Evolutionary conservation across 2,329 filamentous ascomycete species (phyloP).

Genomic region (Neodidymelliopsis sp.): DNA sequence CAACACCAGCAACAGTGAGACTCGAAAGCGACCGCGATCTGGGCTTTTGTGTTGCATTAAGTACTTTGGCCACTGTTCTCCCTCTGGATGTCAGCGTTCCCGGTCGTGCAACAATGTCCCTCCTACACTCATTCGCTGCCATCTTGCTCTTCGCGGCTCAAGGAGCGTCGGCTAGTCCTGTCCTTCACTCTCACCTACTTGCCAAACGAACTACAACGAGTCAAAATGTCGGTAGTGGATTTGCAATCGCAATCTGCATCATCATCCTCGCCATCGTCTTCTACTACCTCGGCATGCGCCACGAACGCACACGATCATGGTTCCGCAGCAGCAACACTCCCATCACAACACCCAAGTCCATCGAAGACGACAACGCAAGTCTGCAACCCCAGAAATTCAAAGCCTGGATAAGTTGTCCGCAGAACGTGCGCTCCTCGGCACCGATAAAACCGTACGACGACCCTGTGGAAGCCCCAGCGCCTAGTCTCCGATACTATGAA

Average conservation of each 20-base stretch:
- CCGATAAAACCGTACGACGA: conserved; percentile 9
- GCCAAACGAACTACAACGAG: conserved; percentile 2
- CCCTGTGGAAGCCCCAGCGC: conserved; percentile 7
- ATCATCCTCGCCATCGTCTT: conserved; percentile 17
- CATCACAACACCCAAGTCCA: not conserved
- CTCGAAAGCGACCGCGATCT: not conserved
- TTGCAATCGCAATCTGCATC: conserved; percentile 20
- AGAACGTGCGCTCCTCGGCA: conserved; percentile 9
- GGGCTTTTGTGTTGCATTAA: conserved; percentile 5
- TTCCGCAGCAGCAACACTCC: conserved; percentile 4
- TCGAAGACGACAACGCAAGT: not conserved
- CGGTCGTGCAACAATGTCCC: not conserved
- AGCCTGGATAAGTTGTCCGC: conserved; percentile 10
- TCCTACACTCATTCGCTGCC: not conserved
- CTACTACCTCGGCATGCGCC: conserved; percentile 22
- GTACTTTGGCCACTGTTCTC: no score
- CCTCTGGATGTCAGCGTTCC: no score
- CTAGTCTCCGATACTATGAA: conserved; percentile 10
- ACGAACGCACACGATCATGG: conserved; percentile 16
- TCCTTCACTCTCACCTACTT: not conserved
- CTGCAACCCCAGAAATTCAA: not conserved
- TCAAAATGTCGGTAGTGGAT: conserved; percentile 15
- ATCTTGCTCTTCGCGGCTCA: not conserved
- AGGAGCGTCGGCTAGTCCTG: conserved; percentile 10
- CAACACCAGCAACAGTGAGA: not conserved